Conservation (phyloP, 345 rosid genomes). For the Linum lewisii region DNA sequence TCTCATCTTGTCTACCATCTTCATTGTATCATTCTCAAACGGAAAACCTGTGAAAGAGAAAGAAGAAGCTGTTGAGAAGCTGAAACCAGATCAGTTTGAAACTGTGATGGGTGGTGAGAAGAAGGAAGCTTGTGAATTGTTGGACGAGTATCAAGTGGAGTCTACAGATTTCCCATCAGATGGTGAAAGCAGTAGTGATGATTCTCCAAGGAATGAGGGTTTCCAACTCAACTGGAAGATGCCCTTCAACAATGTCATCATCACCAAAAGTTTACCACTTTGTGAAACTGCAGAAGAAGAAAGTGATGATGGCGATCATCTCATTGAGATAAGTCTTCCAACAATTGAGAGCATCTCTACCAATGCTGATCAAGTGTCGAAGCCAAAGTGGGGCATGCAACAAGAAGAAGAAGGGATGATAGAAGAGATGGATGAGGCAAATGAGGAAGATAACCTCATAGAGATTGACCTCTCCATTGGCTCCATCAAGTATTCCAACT, state of each 20-base stretch:
- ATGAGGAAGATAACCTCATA: constrained; percentile 62
- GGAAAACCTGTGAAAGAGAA: constrained; percentile 13
- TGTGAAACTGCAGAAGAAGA: constrained; percentile 21
- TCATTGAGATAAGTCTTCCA: constrained; percentile 58
- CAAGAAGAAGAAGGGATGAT: constrained; percentile 29
- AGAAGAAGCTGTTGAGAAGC: constrained; percentile 17
- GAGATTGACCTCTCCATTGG: constrained; percentile 76
- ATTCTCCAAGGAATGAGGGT: constrained; percentile 18
- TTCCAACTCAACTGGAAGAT: constrained; percentile 24
- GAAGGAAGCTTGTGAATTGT: constrained; percentile 10
- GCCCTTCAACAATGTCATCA: constrained; percentile 6
- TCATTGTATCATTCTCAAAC: constrained; percentile 19
- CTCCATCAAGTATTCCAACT: constrained; percentile 44
- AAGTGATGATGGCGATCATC: constrained; percentile 40
- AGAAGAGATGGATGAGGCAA: constrained; percentile 40
- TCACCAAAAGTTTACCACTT: constrained; percentile 11
- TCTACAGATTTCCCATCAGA: constrained; percentile 25
- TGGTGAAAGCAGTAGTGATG: constrained; percentile 23
- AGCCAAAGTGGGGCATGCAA: constrained; percentile 7
- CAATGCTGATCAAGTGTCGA: constrained; percentile 16
- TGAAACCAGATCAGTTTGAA: constrained; percentile 7
- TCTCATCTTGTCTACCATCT: constrained; percentile 31
- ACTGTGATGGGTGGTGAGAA: constrained; percentile 12
- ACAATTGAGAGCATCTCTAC: constrained; percentile 10
- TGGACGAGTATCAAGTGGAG: constrained; percentile 20